Base-by-base conservation (phyloP, 1,284 basidiomycete species). In the Ceratobasidium sp. region DNA sequence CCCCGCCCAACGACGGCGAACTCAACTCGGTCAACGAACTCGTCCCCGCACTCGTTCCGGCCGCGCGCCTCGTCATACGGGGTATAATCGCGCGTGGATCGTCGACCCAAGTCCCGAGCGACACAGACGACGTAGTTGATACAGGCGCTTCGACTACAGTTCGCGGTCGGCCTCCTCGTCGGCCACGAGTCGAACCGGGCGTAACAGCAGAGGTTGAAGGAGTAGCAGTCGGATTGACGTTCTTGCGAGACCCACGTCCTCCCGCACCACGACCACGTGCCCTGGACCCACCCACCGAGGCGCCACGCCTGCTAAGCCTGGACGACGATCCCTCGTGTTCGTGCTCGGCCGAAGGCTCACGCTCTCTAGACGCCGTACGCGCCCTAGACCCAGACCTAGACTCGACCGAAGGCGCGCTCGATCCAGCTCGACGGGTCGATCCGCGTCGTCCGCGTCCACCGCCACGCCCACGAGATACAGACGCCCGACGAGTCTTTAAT, bases 1-100 rank as follows among this genome's bases (percentile, higher is more conserved):
- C 42, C 70, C 70, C 70, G 53, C 70, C 70, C 40, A 72, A 60
- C 42, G 70, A 72, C 20, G 70, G 70, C 18, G 70, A 72, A 44
- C 26, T 33, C 13, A 53, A 53, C 13, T 15, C 49, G 49, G 49
- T n/a, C 15, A 53, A 53, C 49, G 49, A 53, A n/a, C 49, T 15
- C 49, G 49, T 53, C 49, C 49, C 33, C 33, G 33, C 33, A 33
- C 33, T 33, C 33, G 33, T 33, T 33, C 33, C 33, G 33, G 33
- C 33, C 33, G 33, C 33, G 33, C 33, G 33, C 33, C 33, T 33
- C 33, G 33, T 33, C 33, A 33, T 33, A 1, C 33, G 33, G 33
- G 33, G 33, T 33, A 33, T 33, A 33, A 33, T 33, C 33, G 33
- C 1, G 2, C 33, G 49, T 6, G 49, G 49, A n/a, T 53, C 49